A percentile compares a stretch with the other conserved stretches of the same genome.
phyloP scores from a whole-genome alignment of 352 stramenopile species.

The Pythium myriotylum region DNA sequence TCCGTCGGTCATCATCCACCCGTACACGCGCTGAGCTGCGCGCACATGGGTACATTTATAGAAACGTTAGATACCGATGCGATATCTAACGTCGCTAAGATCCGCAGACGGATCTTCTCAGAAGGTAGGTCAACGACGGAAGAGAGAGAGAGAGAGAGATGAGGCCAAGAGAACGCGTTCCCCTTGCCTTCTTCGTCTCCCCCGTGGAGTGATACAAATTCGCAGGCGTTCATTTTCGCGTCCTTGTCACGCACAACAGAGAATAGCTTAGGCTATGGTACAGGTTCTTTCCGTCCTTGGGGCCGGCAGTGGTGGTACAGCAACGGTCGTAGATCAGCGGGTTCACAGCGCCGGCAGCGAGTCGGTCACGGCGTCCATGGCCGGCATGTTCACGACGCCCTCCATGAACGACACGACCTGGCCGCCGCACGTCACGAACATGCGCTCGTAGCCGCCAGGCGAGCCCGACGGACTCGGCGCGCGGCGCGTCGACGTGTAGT shows the following conservation, averaged over 20 bases:
- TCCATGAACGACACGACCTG: constrained; percentile 86
- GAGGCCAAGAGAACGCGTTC: background rate
- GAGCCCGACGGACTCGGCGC: constrained; percentile 28
- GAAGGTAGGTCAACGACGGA: background rate
- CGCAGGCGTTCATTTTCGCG: too few relatives aligned
- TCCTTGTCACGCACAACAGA: background rate
- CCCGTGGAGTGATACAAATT: too few relatives aligned
- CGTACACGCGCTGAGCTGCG: constrained; percentile 49
- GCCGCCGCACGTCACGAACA: constrained; percentile 81
- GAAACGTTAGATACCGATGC: constrained; percentile 2
- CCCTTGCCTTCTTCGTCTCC: too few relatives aligned
- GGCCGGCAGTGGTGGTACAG: too few relatives aligned
- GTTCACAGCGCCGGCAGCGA: constrained; percentile 27
- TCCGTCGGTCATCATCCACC: constrained; percentile 67
- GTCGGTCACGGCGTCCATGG: constrained; percentile 52
- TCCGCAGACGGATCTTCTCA: background rate
- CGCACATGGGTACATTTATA: background rate
- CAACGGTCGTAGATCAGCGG: too few relatives aligned
- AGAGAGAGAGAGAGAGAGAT: background rate
- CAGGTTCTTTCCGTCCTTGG: background rate
- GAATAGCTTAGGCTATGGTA: background rate
- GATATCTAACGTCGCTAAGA: background rate
- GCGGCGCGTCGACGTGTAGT: constrained; percentile 13
- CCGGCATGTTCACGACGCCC: constrained; percentile 75
- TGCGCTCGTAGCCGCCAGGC: constrained; percentile 44